phyloP scores from a whole-genome alignment of 805 yeast genomes.

The Candida endomychidarum region DNA sequence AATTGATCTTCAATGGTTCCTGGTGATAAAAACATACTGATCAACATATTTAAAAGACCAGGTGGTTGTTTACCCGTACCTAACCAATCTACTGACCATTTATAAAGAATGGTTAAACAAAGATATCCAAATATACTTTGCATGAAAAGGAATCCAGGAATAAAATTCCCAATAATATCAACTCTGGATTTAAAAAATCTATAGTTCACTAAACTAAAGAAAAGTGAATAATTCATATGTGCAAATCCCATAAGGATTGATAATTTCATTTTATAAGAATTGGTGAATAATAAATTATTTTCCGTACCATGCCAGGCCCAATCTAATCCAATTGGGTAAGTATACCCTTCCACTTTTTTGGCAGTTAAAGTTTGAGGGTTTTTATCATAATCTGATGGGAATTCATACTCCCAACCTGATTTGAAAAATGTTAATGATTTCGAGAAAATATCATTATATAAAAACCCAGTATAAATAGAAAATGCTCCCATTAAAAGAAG shows the following conservation, averaged over 20 bases:
- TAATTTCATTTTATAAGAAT: constrained; percentile 75
- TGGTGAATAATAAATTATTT: constrained; percentile 64
- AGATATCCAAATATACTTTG: constrained; percentile 75
- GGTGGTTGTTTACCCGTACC: constrained; percentile 65
- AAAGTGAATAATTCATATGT: constrained; percentile 71
- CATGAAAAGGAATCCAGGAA: constrained; percentile 75
- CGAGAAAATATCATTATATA: constrained; percentile 72
- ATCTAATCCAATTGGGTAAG: constrained; percentile 65
- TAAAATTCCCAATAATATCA: constrained; percentile 69
- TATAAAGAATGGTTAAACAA: constrained; percentile 63
- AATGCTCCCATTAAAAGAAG: constrained; percentile 68
- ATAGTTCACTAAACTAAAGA: constrained; percentile 66
- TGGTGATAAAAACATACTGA: constrained; percentile 73
- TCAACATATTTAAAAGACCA: constrained; percentile 70
- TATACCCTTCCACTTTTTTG: constrained; percentile 40
- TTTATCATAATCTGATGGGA: constrained; percentile 45
- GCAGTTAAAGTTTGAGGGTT: constrained; percentile 46
- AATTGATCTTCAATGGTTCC: constrained; percentile 66
- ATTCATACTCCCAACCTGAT: constrained; percentile 71
- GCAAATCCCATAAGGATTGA: constrained; percentile 73
- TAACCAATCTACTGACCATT: constrained; percentile 75
- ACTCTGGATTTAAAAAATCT: constrained; percentile 55
- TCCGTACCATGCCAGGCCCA: constrained; percentile 82
- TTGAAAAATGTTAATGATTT: constrained; percentile 65
- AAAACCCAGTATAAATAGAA: constrained; percentile 72